Percentiles rank a stretch among this genome's conserved stretches.
Evolutionary conservation across 306 rosid genomes (phyloP).

Genomic region (Trifolium fragiferum): DNA sequence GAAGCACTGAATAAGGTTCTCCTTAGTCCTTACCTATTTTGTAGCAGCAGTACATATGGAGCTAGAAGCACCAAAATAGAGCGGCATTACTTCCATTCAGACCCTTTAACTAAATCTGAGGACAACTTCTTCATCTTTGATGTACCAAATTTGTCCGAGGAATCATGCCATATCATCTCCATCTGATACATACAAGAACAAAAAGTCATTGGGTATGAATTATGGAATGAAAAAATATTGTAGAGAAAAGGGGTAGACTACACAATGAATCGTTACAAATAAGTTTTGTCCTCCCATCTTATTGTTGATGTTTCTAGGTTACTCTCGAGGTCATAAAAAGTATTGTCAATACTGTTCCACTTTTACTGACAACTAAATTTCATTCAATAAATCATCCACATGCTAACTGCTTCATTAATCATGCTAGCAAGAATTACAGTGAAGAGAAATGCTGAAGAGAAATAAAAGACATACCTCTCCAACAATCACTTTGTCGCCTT

Average conservation of each 20-base stretch:
- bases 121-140: constrained; percentile 61
- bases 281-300: neutral
- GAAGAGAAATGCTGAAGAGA: constrained; percentile 34
- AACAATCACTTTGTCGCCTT: constrained; percentile 80
- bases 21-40: constrained; percentile 47
- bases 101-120: constrained; percentile 73
- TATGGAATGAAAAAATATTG: constrained; percentile 29
- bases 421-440: constrained; percentile 26
- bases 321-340: constrained; percentile 11
- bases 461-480: constrained; percentile 69
- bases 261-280: neutral
- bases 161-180: constrained; percentile 93
- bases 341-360: constrained; percentile 26
- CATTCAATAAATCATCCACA: constrained; percentile 32
- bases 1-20: constrained; percentile 25
- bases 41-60: constrained; percentile 28
- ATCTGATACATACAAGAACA: constrained; percentile 58
- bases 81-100: constrained; percentile 67
- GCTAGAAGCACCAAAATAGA: constrained; percentile 35
- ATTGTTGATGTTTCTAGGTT: constrained; percentile 33
- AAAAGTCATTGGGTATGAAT: constrained; percentile 30
- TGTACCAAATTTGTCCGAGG: constrained; percentile 48
- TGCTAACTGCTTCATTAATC: constrained; percentile 24
- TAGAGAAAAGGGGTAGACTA: constrained; percentile 32
- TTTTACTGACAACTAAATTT: constrained; percentile 26